Base-by-base conservation (phyloP, 2,329 filamentous ascomycete genomes). In the Fusarium nanum region DNA sequence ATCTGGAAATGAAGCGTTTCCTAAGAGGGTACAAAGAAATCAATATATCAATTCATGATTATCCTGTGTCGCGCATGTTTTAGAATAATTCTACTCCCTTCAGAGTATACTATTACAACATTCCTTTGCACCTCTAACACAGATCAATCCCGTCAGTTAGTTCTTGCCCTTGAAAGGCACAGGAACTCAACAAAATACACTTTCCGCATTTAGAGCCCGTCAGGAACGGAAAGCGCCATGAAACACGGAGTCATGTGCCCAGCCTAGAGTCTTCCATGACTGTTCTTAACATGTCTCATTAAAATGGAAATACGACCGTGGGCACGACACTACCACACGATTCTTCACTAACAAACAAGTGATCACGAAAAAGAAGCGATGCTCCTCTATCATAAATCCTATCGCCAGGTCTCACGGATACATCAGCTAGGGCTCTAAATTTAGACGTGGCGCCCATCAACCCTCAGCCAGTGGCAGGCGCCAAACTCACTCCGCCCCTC, bases 341-440 rank as follows among this genome's bases (percentile, higher is more conserved):
- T 22, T 37, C 6, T 11, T 30, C 37, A n/a, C n/a, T 22, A 42
- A 14, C 23, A 41, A 28, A 41, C 16, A 41, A 41, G 16, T 13
- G 20, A n/a, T 53, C 32, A 40, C 11, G 13, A 41, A 37, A 48
- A 16, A 22, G 22, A 22, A 22, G 22, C 13, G 28, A 27, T 22
- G n/a, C 44, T 27, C 18, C 18, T 52, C n/a, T 44, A 25, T 46
- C n/a, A 37, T 49, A 69, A 34, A 49, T 56, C 60, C 47, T 49
- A 50, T 50, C 25, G 32, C 22, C 22, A 48, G 20, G 41, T 58
- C 54, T 59, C 14, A 30, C 22, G 44, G 34, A 70, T 68, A 40
- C 49, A 55, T 52, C 42, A 44, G 59, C 53, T 45, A 30, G 57
- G 49, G 49, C 45, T 54, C 67, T 56, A 70, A 70, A 71, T 70